Evolutionary conservation across 805 yeast genomes (phyloP).

Genomic region (Cyberlindnera bimundalis): DNA sequence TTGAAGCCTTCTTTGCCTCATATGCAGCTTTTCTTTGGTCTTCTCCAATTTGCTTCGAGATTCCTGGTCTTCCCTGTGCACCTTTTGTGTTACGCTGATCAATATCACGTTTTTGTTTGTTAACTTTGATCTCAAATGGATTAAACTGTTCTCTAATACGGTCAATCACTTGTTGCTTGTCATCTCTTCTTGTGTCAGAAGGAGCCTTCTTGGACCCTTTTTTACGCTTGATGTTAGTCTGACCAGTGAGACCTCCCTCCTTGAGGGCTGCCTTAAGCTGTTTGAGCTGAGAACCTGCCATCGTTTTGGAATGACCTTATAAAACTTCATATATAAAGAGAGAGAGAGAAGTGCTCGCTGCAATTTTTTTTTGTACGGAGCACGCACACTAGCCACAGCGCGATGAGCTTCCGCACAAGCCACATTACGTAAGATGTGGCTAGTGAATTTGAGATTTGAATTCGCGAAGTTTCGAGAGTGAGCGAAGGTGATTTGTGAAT

Average conservation of each 20-base stretch:
- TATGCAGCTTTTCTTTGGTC: conserved; percentile 59
- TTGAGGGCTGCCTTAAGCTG: conserved; percentile 74
- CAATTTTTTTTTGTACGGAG: conserved; percentile 3
- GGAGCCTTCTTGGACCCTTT: conserved; percentile 49
- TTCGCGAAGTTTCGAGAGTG: too few relatives aligned
- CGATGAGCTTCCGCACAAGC: conserved; percentile 3
- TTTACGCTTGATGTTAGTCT: conserved; percentile 59
- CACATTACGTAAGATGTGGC: neutral
- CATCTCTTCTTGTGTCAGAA: conserved; percentile 67
- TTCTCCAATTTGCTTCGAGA: conserved; percentile 66
- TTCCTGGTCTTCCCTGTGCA: conserved; percentile 66
- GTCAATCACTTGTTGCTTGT: conserved; percentile 50
- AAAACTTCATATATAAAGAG: too few relatives aligned
- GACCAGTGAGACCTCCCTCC: conserved; percentile 82
- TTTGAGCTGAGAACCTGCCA: conserved; percentile 90
- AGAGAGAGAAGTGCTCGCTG: neutral
- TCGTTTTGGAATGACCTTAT: too few relatives aligned
- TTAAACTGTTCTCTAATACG: conserved; percentile 81
- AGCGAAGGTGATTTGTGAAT: too few relatives aligned
- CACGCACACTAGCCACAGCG: conserved; percentile 3
- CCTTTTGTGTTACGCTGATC: conserved; percentile 40
- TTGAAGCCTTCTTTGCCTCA: conserved; percentile 57
- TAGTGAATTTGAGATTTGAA: neutral
- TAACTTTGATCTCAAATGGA: conserved; percentile 79
- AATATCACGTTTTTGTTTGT: conserved; percentile 63